Percentiles rank a stretch among this genome's conserved stretches.
Evolutionary conservation across 495 filamentous ascomycete genomes (phyloP).

Genomic region (Podospora appendiculata): DNA sequence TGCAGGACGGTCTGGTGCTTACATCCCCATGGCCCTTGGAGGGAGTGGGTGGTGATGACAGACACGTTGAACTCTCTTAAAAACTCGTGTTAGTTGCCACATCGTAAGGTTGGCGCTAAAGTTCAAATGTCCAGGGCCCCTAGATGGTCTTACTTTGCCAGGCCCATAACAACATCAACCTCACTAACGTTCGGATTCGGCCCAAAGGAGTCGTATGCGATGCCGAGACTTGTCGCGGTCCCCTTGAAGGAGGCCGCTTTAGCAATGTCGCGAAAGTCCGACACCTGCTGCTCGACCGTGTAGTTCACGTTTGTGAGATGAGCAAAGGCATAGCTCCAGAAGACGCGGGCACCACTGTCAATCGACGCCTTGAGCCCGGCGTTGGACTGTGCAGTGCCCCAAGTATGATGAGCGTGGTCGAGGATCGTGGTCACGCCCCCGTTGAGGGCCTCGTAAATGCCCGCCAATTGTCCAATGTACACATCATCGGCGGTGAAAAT

Average conservation of each 20-base stretch:
- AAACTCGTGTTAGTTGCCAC: neutral
- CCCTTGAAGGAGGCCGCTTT: too few species aligned
- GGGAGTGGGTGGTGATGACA: slow-evolving; percentile 27
- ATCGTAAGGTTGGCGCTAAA: neutral
- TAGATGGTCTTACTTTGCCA: slow-evolving; percentile 10
- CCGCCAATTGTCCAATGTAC: slow-evolving; percentile 33
- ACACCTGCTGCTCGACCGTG: too few species aligned
- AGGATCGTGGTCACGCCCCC: slow-evolving; percentile 28
- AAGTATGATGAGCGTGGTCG: slow-evolving; percentile 27
- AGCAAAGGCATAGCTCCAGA: slow-evolving; percentile 27
- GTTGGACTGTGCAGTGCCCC: slow-evolving; percentile 15
- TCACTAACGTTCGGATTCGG: slow-evolving; percentile 13
- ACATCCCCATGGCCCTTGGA: slow-evolving; percentile 26
- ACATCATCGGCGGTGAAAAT: slow-evolving; percentile 24
- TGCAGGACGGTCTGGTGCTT: slow-evolving; percentile 6
- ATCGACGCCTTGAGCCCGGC: slow-evolving; percentile 30
- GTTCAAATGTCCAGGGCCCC: too few species aligned
- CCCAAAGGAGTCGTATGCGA: slow-evolving; percentile 33
- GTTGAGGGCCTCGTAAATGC: slow-evolving; percentile 31
- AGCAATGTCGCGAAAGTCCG: too few species aligned
- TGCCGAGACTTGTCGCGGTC: slow-evolving; percentile 15
- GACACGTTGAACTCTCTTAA: slow-evolving; percentile 16
- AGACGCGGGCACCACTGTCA: slow-evolving; percentile 36
- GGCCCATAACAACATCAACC: slow-evolving; percentile 15
- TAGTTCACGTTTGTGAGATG: neutral